Evolutionary conservation across 306 rosid genomes (phyloP), one percentile per base, ranked within the genome.

Genomic region (Myrica gale): DNA sequence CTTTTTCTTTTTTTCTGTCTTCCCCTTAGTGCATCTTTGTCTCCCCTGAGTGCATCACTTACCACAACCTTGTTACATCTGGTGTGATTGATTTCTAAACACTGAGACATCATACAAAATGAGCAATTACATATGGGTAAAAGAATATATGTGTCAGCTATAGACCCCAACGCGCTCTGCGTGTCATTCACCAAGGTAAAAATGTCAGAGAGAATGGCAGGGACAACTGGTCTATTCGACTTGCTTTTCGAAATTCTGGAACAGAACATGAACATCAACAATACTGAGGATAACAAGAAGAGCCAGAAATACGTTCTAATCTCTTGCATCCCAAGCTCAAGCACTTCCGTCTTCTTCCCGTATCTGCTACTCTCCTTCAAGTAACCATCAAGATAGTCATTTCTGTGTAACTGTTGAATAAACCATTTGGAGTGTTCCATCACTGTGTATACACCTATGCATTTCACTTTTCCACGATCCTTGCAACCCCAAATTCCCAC

Each of bases 241-340:
- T 92, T 95, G 73, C 88, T 63, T 89, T 92, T 96, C 43, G 98
- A 88, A 85, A 96, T 92, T 87, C 96, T 92, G 80, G 99, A 92
- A 81, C 99, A 96, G 81, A 96, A 92, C 99, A 96, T 92, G 93
- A 92, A 90, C 91, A 92, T 9, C 57, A 96, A 82, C 69, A 96
- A 81, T 39, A 88, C 92, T 26, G 98, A 92, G 68, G 98, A 96
- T 76, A 96, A 83, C 82, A 92, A 83, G 86, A 96, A 96, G 71
- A 96, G 96, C 87, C 99, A 88, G 82, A 92, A 92, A 84, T 92
- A 96, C 73, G 99, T 86, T 92, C 98, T 88, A 75, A 92, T 96
- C 87, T 96, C 99, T 79, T 92, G 99, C 93, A 92, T 83, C 81
- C 99, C n/a, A n/a, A n/a, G n/a, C 32, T 96, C 99, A 78, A 96